Percentiles rank a stretch among this genome's conserved stretches.
Evolutionary conservation across 257 asterid genomes (phyloP).

Genomic region (Capsicum pubescens): DNA sequence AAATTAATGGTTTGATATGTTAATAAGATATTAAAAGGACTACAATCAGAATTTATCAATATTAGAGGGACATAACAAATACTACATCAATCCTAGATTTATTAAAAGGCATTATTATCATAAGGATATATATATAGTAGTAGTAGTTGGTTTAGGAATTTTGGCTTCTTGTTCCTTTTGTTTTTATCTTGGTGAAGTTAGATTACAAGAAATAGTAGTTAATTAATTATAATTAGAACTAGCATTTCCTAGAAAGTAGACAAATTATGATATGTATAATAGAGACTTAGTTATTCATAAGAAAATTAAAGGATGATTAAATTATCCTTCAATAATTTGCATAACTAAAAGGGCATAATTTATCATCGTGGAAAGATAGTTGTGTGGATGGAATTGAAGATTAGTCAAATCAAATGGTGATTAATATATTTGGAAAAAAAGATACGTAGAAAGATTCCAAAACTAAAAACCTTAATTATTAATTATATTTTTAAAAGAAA

Average conservation of each 20-base stretch:
- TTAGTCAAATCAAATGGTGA: conserved; percentile 32
- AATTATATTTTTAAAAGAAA: background rate
- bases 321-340: conserved; percentile 29
- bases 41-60: background rate
- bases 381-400: conserved; percentile 33
- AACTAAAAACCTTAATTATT: background rate
- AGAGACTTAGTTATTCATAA: conserved; percentile 24
- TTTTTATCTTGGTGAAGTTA: background rate
- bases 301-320: background rate
- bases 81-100: background rate
- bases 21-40: background rate
- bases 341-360: conserved; percentile 28
- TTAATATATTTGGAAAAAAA: background rate
- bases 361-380: conserved; percentile 23
- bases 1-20: background rate
- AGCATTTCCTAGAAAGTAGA: background rate
- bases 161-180: conserved; percentile 27
- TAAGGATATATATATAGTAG: background rate
- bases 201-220: conserved; percentile 16
- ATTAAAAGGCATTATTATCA: background rate
- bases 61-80: background rate
- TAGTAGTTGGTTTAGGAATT: conserved; percentile 11
- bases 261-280: background rate
- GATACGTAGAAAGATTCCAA: background rate
- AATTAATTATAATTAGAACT: background rate